Conservation (phyloP, 2,329 filamentous ascomycete species). For the Diaporthe capsici region DNA sequence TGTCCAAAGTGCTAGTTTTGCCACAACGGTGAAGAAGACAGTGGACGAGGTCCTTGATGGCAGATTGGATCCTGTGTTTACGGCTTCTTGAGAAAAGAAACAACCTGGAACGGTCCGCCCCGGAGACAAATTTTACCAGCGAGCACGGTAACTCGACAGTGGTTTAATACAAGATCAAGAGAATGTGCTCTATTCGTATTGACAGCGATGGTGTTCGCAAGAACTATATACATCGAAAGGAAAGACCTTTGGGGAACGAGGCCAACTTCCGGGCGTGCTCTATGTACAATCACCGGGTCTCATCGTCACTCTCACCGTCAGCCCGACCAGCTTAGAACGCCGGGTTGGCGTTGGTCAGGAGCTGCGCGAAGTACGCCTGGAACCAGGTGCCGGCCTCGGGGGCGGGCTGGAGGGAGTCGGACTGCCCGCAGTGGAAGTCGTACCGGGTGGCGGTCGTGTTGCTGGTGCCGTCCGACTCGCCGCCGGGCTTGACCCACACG, state of each 20-base stretch:
- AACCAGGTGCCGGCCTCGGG: conserved; percentile 81
- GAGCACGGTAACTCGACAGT: too few species aligned
- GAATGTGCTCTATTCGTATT: conserved; percentile 25
- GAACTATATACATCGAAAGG: conserved; percentile 40
- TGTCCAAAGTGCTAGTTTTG: conserved; percentile 58
- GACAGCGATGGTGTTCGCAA: conserved; percentile 24
- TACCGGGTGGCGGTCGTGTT: conserved; percentile 64
- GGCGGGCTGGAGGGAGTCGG: conserved; percentile 71
- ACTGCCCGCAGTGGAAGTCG: conserved; percentile 66
- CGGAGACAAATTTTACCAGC: background rate
- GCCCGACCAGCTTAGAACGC: conserved; percentile 54
- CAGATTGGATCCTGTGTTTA: conserved; percentile 51
- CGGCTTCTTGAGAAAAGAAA: conserved; percentile 3
- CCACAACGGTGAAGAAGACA: conserved; percentile 47
- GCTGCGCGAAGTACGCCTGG: conserved; percentile 70
- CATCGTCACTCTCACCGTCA: background rate
- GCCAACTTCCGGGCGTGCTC: background rate
- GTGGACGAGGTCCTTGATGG: conserved; percentile 52
- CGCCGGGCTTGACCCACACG: conserved; percentile 80
- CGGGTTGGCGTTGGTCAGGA: conserved; percentile 70
- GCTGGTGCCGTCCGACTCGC: conserved; percentile 67
- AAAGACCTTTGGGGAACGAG: background rate
- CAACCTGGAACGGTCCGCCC: too few species aligned
- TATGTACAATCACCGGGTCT: conserved; percentile 29
- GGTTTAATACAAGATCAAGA: background rate